These are phyloP conservation scores for Coleophoma cylindrospora DNA, from an alignment of 2,329 filamentous ascomycete species.

Conservation along the genomic window DNA sequence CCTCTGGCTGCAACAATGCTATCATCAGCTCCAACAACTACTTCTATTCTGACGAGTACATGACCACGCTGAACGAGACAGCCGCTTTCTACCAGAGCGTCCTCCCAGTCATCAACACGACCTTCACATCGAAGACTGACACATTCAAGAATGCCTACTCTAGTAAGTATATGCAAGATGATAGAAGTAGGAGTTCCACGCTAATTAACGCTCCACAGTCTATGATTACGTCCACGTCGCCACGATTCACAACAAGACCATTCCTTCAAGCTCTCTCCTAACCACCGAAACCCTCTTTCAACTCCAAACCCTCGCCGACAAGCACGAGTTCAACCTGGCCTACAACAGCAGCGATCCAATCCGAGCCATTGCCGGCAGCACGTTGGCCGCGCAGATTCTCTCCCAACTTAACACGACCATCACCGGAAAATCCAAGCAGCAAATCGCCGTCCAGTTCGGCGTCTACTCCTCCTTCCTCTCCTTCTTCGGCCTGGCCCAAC, in stretches of 20 bases:
- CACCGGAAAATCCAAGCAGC: conserved; percentile 34
- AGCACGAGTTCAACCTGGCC: conserved; percentile 77
- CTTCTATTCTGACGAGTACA: conserved; percentile 43
- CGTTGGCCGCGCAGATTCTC: conserved; percentile 51
- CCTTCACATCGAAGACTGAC: conserved; percentile 38
- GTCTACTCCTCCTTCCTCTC: conserved; percentile 58
- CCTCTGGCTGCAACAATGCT: conserved; percentile 50
- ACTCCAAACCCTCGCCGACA: conserved; percentile 69
- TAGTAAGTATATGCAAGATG: conserved; percentile 37
- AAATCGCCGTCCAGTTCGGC: conserved; percentile 51
- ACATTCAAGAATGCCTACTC: conserved; percentile 56
- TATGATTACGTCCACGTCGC: conserved; percentile 58
- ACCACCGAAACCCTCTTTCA: conserved; percentile 53
- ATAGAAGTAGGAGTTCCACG: not conserved
- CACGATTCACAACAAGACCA: conserved; percentile 53
- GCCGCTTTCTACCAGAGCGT: conserved; percentile 54
- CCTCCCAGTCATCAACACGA: conserved; percentile 49
- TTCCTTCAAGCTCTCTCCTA: conserved; percentile 54
- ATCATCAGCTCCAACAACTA: conserved; percentile 51
- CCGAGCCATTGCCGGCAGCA: conserved; percentile 52
- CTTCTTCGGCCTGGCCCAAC: conserved; percentile 55
- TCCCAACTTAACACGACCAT: conserved; percentile 48
- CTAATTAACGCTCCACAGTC: conserved; percentile 32
- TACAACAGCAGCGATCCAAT: conserved; percentile 71
- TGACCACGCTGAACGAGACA: conserved; percentile 40